Base-by-base conservation (phyloP, 208 protist genomes). In the Wallacemonas sp. region DNA sequence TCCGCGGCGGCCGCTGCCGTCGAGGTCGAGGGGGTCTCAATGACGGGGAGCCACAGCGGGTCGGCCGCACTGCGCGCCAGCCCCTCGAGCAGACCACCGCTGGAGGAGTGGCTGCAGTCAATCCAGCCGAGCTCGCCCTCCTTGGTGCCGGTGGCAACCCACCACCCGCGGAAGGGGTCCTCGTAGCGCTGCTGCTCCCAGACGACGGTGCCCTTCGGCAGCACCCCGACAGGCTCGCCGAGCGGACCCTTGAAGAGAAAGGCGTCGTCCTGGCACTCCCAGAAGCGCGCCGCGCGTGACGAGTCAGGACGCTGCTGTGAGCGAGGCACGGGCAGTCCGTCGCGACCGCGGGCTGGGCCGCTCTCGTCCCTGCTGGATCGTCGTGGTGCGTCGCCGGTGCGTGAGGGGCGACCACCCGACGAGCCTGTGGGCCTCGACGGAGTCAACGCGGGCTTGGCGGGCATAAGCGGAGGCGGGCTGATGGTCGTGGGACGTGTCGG, bases 101-200 rank as follows among this genome's bases (percentile, higher is more conserved):
- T 29, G n/a, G 52, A 25, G 3, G 52, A 59, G 31, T 59, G 16
- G 32, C 18, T 46, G 57, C 5, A 18, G 57, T 64, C 23, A 61
- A 89, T 45, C 86, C 88, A 94, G 3, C 68, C 72, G 8, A 83
- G 32, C 12, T 63, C 36, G 4, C 74, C 81, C 26, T 96, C 86
- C 12, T 50, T 62, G 3, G 70, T 38, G 4, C 67, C 64, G 3
- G 80, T 79, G 28, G 72, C 75, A 18, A 92, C 52, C 88, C 91
- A 96, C 79, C 76, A 88, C 22, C 76, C 78, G 11, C 76, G 73
- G 52, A 93, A 94, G 0, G 74, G 77, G 55, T 96, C 91, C 2
- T 68, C 66, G 52, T 80, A 84, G 28, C 88, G 84, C 18, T 65
- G 67, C 0, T 57, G 33, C 73, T 96, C 86, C 3, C 77, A 63